Conservation (phyloP, 345 rosid genomes). For the Ceriops zippeliana region DNA sequence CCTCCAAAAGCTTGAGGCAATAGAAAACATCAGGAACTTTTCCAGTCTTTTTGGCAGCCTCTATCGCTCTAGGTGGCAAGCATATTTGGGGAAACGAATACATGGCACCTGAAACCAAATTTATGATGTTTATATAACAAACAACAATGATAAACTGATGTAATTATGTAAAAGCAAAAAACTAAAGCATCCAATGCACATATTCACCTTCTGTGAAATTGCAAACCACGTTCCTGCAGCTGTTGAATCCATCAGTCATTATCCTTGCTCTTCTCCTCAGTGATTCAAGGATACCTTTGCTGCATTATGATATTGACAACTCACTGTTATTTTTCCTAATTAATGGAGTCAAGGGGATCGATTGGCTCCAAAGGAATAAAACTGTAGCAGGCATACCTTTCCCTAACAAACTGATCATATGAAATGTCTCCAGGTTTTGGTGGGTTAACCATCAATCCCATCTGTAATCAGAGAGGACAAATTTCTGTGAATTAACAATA, state of each 20-base stretch:
- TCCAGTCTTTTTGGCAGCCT: slow-evolving; percentile 76
- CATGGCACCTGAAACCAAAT: slow-evolving; percentile 73
- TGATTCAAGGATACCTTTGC: slow-evolving; percentile 89
- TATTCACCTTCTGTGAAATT: slow-evolving; percentile 90
- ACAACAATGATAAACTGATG: background rate
- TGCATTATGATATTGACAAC: slow-evolving; percentile 23
- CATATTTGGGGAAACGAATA: slow-evolving; percentile 95
- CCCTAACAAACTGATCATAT: slow-evolving; percentile 66
- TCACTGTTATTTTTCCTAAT: slow-evolving; percentile 8
- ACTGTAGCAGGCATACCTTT: slow-evolving; percentile 55
- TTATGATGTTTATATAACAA: background rate
- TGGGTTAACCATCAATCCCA: slow-evolving; percentile 98
- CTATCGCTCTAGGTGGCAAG: slow-evolving; percentile 77
- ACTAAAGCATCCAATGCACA: background rate
- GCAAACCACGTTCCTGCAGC: slow-evolving; percentile 92
- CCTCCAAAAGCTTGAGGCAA: slow-evolving; percentile 93
- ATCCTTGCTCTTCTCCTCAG: slow-evolving; percentile 85
- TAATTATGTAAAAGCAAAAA: background rate
- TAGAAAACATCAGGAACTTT: slow-evolving; percentile 95
- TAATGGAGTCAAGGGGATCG: background rate
- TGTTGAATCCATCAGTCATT: slow-evolving; percentile 99
- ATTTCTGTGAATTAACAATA: background rate
- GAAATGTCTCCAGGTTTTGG: slow-evolving; percentile 94
- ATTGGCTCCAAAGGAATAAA: slow-evolving; percentile 6
- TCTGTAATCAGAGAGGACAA: slow-evolving; percentile 40